Conservation (phyloP, 2,329 filamentous ascomycete species). For the Diaporthe batatas region DNA sequence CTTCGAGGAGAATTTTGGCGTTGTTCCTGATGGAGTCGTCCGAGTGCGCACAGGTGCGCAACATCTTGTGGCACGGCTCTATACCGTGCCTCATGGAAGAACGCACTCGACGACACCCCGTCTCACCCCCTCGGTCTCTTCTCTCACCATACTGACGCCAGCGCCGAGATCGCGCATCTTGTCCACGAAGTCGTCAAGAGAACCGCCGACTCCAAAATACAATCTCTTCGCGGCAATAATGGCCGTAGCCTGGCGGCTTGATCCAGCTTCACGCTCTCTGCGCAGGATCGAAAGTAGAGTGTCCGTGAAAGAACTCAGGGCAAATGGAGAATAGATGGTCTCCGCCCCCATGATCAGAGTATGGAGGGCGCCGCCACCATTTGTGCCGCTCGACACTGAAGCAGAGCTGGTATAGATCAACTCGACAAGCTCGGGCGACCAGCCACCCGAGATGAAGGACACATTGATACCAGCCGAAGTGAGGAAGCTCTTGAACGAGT, state of each 20-base stretch:
- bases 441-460: slow-evolving; percentile 80
- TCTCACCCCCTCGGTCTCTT: slow-evolving; percentile 72
- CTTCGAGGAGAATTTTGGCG: not conserved
- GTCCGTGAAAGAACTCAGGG: slow-evolving; percentile 76
- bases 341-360: slow-evolving; percentile 79
- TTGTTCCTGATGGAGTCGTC: not conserved
- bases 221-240: slow-evolving; percentile 82
- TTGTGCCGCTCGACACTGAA: slow-evolving; percentile 41
- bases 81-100: slow-evolving; percentile 48
- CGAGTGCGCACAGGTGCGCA: not conserved
- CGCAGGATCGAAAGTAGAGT: slow-evolving; percentile 72
- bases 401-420: slow-evolving; percentile 58
- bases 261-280: slow-evolving; percentile 55
- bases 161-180: slow-evolving; percentile 64
- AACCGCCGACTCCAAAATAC: slow-evolving; percentile 88
- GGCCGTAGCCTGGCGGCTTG: slow-evolving; percentile 65
- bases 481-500: slow-evolving; percentile 70
- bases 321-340: slow-evolving; percentile 85
- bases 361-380: slow-evolving; percentile 23
- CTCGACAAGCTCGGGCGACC: slow-evolving; percentile 74
- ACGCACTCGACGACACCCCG: slow-evolving; percentile 70
- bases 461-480: slow-evolving; percentile 64
- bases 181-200: slow-evolving; percentile 79
- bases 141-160: slow-evolving; percentile 63
- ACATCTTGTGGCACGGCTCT: not conserved